These are phyloP conservation scores for Fagopyrum esculentum DNA, from an alignment of 148 eudicot genomes.

Conservation along the genomic window DNA sequence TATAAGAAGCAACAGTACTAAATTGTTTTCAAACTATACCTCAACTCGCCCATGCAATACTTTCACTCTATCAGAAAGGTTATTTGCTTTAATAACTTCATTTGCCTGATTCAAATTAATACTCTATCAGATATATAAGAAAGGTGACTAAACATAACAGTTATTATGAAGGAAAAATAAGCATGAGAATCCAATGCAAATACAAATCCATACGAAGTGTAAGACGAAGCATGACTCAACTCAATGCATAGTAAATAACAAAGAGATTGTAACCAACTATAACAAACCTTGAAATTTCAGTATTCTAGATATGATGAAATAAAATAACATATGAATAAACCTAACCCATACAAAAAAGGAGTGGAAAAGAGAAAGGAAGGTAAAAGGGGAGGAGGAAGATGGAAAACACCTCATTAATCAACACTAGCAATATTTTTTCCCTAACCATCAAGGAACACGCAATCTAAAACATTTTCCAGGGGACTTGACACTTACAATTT, in stretches of 20 bases:
- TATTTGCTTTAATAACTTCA: conserved; percentile 94
- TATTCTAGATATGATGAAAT: background rate
- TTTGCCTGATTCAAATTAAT: conserved; percentile 52
- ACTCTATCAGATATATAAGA: conserved; percentile 12
- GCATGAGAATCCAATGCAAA: background rate
- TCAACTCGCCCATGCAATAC: conserved; percentile 97
- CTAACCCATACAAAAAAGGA: too few species aligned
- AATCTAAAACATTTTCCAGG: background rate
- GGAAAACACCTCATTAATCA: background rate
- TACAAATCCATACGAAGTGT: background rate
- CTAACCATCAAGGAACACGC: too few species aligned
- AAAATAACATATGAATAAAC: background rate
- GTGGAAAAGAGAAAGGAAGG: background rate
- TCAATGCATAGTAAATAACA: background rate
- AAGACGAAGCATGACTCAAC: background rate
- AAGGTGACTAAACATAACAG: background rate
- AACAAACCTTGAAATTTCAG: background rate
- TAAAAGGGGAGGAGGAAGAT: background rate
- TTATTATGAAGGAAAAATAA: background rate
- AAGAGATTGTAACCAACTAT: background rate
- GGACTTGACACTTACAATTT: background rate
- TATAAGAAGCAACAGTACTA: background rate
- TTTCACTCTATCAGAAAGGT: conserved; percentile 64
- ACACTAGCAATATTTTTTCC: background rate
- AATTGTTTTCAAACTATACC: conserved; percentile 34